phyloP scores from a whole-genome alignment of 2,329 filamentous ascomycete genomes.

The Xylariomycetidae sp. region DNA sequence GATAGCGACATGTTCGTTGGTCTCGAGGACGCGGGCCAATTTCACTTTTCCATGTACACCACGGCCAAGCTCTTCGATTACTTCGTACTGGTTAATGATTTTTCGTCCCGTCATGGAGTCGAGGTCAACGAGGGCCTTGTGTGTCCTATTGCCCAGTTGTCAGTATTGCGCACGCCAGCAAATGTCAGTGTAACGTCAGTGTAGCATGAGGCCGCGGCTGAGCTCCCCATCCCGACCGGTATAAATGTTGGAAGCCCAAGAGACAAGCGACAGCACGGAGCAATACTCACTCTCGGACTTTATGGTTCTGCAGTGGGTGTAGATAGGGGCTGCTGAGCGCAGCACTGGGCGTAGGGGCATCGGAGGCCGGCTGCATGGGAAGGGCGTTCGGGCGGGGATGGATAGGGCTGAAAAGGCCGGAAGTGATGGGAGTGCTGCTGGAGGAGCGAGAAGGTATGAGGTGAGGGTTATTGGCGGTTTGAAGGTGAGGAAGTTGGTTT shows the following conservation, averaged over 20 bases:
- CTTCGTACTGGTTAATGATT: conserved; percentile 95
- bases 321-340: conserved; percentile 53
- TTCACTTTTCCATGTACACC: conserved; percentile 98
- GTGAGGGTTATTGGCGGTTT: conserved; percentile 28
- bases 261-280: conserved; percentile 6
- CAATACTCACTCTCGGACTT: conserved; percentile 65
- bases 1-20: conserved; percentile 79
- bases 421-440: conserved; percentile 53
- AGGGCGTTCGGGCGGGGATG: conserved; percentile 35
- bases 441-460: conserved; percentile 41
- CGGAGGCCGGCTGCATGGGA: conserved; percentile 41
- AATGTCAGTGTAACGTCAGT: too few species aligned
- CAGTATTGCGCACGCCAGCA: too few species aligned
- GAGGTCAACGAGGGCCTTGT: conserved; percentile 85
- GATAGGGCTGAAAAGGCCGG: conserved; percentile 54
- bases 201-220: too few species aligned
- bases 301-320: conserved; percentile 66
- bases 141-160: too few species aligned
- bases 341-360: conserved; percentile 47
- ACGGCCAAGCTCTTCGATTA: conserved; percentile 91
- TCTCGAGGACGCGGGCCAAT: conserved; percentile 74
- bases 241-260: too few species aligned
- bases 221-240: too few species aligned
- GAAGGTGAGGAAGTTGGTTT: conserved; percentile 28
- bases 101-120: conserved; percentile 88